Percentiles rank a stretch among this genome's conserved stretches.
Evolutionary conservation across 768 basidiomycete species (phyloP).

Genomic region (Boletus bicolor): DNA sequence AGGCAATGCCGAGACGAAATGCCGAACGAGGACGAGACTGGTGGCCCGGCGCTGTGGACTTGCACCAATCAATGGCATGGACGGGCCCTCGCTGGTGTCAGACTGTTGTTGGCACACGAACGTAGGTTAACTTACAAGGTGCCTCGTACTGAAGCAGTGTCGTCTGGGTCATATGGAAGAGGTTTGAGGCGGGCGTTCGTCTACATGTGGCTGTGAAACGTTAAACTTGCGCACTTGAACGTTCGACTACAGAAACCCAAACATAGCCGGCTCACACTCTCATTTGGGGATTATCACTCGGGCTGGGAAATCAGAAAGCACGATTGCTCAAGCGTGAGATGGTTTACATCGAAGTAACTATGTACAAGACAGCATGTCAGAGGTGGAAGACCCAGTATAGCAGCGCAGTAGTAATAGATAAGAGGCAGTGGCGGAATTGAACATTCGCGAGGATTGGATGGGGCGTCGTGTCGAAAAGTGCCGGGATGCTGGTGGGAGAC

Average conservation of each 20-base stretch:
- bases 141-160: slow-evolving; percentile 80
- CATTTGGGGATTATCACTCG: neutral
- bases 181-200: slow-evolving; percentile 6
- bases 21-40: slow-evolving; percentile 69
- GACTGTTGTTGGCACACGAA: slow-evolving; percentile 6
- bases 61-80: slow-evolving; percentile 86
- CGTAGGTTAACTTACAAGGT: slow-evolving; percentile 58
- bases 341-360: slow-evolving; percentile 31
- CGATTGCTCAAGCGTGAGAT: slow-evolving; percentile 7
- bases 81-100: slow-evolving; percentile 65
- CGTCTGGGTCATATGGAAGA: slow-evolving; percentile 57
- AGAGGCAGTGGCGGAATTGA: slow-evolving; percentile 16
- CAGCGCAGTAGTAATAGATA: slow-evolving; percentile 19
- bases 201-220: slow-evolving; percentile 25
- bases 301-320: neutral
- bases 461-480: slow-evolving; percentile 24
- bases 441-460: slow-evolving; percentile 15
- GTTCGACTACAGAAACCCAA: neutral
- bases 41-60: slow-evolving; percentile 70
- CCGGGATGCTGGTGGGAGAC: slow-evolving; percentile 14
- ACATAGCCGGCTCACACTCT: neutral
- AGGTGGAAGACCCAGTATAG: slow-evolving; percentile 19
- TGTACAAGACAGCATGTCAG: slow-evolving; percentile 29
- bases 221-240: neutral
- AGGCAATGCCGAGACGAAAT: slow-evolving; percentile 83